These are phyloP conservation scores for Cercophora sp. DNA, from an alignment of 495 filamentous ascomycete genomes.

Conservation along the genomic window DNA sequence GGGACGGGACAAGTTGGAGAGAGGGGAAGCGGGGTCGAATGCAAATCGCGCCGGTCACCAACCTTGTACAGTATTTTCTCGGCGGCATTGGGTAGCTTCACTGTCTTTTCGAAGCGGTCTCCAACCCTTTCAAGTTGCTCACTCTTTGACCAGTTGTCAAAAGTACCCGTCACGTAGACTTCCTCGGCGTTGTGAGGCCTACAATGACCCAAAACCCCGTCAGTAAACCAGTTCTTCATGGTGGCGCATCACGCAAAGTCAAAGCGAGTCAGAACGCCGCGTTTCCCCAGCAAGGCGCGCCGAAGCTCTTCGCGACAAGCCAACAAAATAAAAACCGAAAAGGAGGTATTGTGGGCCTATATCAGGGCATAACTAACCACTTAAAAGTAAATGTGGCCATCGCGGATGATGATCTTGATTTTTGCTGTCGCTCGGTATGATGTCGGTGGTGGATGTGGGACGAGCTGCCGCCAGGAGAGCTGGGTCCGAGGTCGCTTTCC, in stretches of 20 bases:
- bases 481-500: no score
- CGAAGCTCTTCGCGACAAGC: background rate
- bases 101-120: slow-evolving; percentile 69
- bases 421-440: background rate
- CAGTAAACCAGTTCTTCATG: slow-evolving; percentile 23
- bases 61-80: slow-evolving; percentile 84
- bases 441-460: background rate
- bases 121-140: slow-evolving; percentile 72
- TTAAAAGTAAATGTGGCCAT: slow-evolving; percentile 54
- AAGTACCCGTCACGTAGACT: slow-evolving; percentile 93
- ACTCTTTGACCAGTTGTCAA: slow-evolving; percentile 88
- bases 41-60: slow-evolving; percentile 32
- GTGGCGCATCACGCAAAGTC: slow-evolving; percentile 13
- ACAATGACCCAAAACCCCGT: slow-evolving; percentile 10
- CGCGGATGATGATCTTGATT: background rate
- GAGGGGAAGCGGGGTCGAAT: background rate
- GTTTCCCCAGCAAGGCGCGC: background rate
- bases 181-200: slow-evolving; percentile 76
- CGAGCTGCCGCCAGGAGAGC: background rate
- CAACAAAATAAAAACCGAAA: background rate
- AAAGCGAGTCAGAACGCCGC: slow-evolving; percentile 15
- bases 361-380: slow-evolving; percentile 44
- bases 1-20: background rate
- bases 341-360: no score
- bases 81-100: slow-evolving; percentile 56